Conservation (phyloP, 768 basidiomycete genomes). For the Boletus subparvulus region DNA sequence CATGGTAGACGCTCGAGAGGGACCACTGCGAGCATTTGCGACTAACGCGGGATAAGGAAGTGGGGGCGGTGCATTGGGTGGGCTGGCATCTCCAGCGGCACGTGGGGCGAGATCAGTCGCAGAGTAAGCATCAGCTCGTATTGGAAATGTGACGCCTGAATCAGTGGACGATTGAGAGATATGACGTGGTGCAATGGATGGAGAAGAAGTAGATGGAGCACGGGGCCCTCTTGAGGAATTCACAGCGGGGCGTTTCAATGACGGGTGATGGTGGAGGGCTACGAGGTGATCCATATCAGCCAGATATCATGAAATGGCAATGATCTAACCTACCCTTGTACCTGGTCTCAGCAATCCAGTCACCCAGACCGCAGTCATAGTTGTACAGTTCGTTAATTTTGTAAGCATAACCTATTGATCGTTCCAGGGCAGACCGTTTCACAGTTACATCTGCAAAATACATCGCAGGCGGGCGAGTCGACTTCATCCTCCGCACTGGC, state of each 20-base stretch:
- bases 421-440: constrained; percentile 58
- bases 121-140: constrained; percentile 71
- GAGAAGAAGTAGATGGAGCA: constrained; percentile 40
- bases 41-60: constrained; percentile 79
- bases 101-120: constrained; percentile 71
- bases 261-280: constrained; percentile 23
- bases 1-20: constrained; percentile 33
- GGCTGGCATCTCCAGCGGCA: constrained; percentile 45
- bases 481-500: constrained; percentile 33
- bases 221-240: constrained; percentile 23
- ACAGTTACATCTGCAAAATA: constrained; percentile 61
- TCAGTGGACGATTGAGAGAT: constrained; percentile 69
- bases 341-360: constrained; percentile 67
- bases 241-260: constrained; percentile 28
- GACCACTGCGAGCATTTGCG: constrained; percentile 26
- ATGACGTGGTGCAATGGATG: constrained; percentile 59
- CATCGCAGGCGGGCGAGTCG: constrained; percentile 64
- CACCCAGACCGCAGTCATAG: constrained; percentile 71
- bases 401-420: constrained; percentile 69
- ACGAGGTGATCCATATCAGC: constrained; percentile 1
- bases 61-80: constrained; percentile 54
- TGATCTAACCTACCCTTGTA: constrained; percentile 46
- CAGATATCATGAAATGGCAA: neutral
- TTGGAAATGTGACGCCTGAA: constrained; percentile 78
- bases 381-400: constrained; percentile 82